Evolutionary conservation across 805 yeast species (phyloP).

Genomic region (Metschnikowia colocasiae): DNA sequence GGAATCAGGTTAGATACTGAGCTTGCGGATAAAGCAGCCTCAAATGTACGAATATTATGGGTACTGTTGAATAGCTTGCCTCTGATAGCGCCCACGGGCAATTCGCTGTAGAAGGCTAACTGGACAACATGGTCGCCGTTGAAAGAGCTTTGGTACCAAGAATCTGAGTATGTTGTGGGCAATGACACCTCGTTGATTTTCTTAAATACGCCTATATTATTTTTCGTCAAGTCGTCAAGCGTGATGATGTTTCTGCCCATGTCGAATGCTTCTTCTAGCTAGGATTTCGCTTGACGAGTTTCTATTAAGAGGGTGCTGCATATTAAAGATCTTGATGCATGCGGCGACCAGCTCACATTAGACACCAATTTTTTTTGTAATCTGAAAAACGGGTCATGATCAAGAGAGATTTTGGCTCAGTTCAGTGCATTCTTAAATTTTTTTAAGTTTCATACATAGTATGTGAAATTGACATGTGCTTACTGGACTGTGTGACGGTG

Average conservation of each 20-base stretch:
- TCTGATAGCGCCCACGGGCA: slow-evolving; percentile 76
- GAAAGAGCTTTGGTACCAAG: slow-evolving; percentile 49
- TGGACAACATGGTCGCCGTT: slow-evolving; percentile 50
- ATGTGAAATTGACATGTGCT: slow-evolving; percentile 1
- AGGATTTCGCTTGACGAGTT: not conserved
- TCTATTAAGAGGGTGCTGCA: slow-evolving; percentile 1
- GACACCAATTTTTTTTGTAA: not conserved
- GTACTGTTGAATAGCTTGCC: slow-evolving; percentile 47
- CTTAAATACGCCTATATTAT: slow-evolving; percentile 57
- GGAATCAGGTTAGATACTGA: slow-evolving; percentile 35
- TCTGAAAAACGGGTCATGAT: not conserved
- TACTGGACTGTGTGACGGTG: slow-evolving; percentile 1
- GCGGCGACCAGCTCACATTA: not conserved
- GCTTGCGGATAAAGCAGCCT: slow-evolving; percentile 20
- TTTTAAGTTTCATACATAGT: not conserved
- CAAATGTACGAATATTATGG: slow-evolving; percentile 32
- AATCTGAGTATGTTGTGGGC: slow-evolving; percentile 49
- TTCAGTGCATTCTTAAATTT: too few relatives aligned
- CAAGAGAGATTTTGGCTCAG: not conserved
- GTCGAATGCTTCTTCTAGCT: not conserved
- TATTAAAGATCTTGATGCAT: not conserved
- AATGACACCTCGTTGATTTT: slow-evolving; percentile 51
- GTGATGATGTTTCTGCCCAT: slow-evolving; percentile 45
- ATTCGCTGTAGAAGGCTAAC: slow-evolving; percentile 65
- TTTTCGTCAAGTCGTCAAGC: slow-evolving; percentile 55